These are phyloP conservation scores for Lasiosphaeria ovina DNA, from an alignment of 495 filamentous ascomycete genomes.

Conservation along the genomic window DNA sequence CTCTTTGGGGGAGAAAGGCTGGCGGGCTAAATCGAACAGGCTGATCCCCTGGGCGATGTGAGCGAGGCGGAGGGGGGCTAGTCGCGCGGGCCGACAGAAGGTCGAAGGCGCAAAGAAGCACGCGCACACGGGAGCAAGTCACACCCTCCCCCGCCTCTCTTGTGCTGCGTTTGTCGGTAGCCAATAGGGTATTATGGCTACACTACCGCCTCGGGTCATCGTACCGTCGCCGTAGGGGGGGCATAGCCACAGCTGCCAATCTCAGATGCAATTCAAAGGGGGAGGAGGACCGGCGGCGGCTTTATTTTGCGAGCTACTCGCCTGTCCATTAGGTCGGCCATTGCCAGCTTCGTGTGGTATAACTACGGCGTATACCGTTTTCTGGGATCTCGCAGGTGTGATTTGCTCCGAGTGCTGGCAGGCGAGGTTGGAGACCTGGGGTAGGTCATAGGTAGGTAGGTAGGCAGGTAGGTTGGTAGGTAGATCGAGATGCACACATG, in stretches of 20 bases:
- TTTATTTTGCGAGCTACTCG: neutral
- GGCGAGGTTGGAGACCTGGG: too few species aligned
- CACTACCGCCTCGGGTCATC: constrained; percentile 21
- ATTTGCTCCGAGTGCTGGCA: too few species aligned
- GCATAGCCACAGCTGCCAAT: constrained; percentile 3
- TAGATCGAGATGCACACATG: too few species aligned
- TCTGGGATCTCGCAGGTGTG: too few species aligned
- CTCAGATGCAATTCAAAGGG: constrained; percentile 6
- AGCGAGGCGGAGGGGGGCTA: neutral
- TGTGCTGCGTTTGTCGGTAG: constrained; percentile 22
- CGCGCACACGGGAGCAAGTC: constrained; percentile 7
- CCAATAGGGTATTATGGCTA: constrained; percentile 28
- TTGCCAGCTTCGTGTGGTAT: neutral
- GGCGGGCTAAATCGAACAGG: constrained; percentile 30
- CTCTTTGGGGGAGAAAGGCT: neutral
- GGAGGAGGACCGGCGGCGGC: neutral
- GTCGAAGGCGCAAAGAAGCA: neutral
- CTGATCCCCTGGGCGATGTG: constrained; percentile 10
- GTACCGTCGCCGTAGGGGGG: constrained; percentile 14
- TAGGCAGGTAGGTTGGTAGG: too few species aligned
- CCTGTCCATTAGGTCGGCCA: neutral
- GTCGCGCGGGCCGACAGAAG: neutral
- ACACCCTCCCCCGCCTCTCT: constrained; percentile 11
- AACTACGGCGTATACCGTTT: too few species aligned
- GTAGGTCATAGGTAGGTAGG: too few species aligned